Conservation (phyloP, 441 rosid genomes). For the Oxalis stricta region DNA sequence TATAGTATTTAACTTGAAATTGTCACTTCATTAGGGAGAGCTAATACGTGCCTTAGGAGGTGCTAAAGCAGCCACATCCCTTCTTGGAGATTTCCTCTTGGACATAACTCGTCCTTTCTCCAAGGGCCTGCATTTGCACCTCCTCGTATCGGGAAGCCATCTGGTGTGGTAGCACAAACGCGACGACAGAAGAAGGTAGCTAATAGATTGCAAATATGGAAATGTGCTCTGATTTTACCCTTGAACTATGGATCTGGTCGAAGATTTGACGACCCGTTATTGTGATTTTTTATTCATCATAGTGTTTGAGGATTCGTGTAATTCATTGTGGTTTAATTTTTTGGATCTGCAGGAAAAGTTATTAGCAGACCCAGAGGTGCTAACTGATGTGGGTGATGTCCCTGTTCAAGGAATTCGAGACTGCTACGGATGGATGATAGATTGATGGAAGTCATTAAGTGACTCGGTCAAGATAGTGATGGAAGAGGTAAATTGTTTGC, state of each 20-base stretch:
- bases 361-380: constrained; percentile 73
- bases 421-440: constrained; percentile 87
- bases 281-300: no score
- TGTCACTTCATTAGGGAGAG: constrained; percentile 59
- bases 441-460: constrained; percentile 71
- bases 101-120: constrained; percentile 95
- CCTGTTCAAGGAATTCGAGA: constrained; percentile 98
- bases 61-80: constrained; percentile 53
- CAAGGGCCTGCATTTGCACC: constrained; percentile 99
- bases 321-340: background rate
- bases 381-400: constrained; percentile 92
- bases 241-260: background rate
- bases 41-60: constrained; percentile 87
- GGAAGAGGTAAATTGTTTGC: constrained; percentile 53
- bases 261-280: background rate
- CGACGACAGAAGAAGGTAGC: constrained; percentile 84
- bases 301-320: background rate
- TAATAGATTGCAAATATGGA: background rate
- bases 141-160: constrained; percentile 95
- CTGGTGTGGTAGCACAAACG: constrained; percentile 98
- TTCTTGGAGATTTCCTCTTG: constrained; percentile 92
- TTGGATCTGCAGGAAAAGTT: constrained; percentile 54
- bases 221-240: background rate
- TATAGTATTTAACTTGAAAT: background rate
- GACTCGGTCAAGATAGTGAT: constrained; percentile 83